Percentiles rank a stretch among this genome's conserved stretches.
phyloP scores from a whole-genome alignment of 805 yeast genomes.

The Candida namnaoensis region DNA sequence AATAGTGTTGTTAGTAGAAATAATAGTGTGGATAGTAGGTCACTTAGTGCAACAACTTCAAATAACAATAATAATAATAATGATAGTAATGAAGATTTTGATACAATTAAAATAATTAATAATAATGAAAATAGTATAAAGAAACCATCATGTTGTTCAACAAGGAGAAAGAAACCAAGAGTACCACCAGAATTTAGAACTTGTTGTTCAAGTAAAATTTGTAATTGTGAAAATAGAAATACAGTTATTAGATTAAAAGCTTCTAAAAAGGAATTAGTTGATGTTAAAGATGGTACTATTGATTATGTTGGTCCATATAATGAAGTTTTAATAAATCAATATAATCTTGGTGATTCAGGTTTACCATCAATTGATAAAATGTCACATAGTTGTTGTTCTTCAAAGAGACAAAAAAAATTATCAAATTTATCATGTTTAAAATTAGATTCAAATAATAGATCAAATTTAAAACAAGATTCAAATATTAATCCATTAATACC shows the following conservation, averaged over 20 bases:
- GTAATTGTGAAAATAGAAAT: conserved; percentile 3
- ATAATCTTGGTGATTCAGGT: background rate
- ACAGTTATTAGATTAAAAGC: conserved; percentile 17
- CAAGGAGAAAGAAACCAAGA: background rate
- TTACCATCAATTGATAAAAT: background rate
- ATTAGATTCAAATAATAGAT: too few species aligned
- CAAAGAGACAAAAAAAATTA: background rate
- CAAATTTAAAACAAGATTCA: too few species aligned
- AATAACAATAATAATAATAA: too few species aligned
- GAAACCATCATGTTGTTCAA: background rate
- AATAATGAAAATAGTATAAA: too few species aligned
- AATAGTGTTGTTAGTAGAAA: background rate
- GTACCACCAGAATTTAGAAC: background rate
- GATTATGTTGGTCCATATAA: conserved; percentile 18
- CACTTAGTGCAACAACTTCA: background rate
- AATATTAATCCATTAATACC: too few species aligned
- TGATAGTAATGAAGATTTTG: too few species aligned
- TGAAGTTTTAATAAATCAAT: conserved; percentile 6
- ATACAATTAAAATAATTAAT: too few species aligned
- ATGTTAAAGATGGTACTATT: conserved; percentile 14
- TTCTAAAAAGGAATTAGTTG: conserved; percentile 16
- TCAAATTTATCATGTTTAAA: too few species aligned
- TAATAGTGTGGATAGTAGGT: background rate
- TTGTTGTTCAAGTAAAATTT: conserved; percentile 3
- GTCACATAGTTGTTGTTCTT: background rate